These are phyloP conservation scores for Cercospora berteroae DNA, from an alignment of 2,329 filamentous ascomycete genomes.

Conservation along the genomic window DNA sequence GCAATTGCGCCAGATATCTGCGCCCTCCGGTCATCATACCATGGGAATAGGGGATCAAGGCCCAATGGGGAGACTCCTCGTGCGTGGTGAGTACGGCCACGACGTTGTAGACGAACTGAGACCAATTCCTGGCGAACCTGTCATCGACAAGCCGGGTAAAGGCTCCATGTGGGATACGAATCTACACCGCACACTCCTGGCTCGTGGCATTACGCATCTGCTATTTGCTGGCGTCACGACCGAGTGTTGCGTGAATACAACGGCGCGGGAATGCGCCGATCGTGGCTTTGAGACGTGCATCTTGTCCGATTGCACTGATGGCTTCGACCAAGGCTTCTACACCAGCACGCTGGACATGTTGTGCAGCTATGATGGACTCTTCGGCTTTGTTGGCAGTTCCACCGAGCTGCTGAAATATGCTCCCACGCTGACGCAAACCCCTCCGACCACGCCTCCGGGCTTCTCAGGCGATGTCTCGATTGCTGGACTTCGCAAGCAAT, in stretches of 20 bases:
- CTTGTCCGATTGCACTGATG: constrained; percentile 50
- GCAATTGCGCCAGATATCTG: constrained; percentile 48
- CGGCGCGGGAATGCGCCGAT: constrained; percentile 57
- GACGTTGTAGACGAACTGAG: constrained; percentile 56
- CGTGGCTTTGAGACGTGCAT: constrained; percentile 61
- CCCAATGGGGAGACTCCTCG: constrained; percentile 53
- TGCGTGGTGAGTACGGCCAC: constrained; percentile 56
- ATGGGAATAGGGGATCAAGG: constrained; percentile 54
- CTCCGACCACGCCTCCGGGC: constrained; percentile 40
- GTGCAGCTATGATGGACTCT: constrained; percentile 52
- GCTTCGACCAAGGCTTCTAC: constrained; percentile 50
- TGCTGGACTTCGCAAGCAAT: constrained; percentile 44
- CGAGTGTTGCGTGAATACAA: constrained; percentile 58
- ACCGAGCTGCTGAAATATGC: constrained; percentile 43
- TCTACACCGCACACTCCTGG: constrained; percentile 54
- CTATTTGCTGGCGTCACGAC: constrained; percentile 59
- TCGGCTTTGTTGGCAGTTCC: constrained; percentile 49
- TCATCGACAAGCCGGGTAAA: constrained; percentile 60
- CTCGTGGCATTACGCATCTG: constrained; percentile 57
- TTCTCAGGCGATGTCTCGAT: constrained; percentile 49
- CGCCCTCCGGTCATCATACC: constrained; percentile 46
- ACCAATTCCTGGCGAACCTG: constrained; percentile 52
- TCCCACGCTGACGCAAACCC: constrained; percentile 35
- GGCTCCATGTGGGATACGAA: constrained; percentile 59
- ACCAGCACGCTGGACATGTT: constrained; percentile 51